These are phyloP conservation scores for Jamesozyma rosinii DNA, from an alignment of 805 yeast genomes.

Conservation along the genomic window DNA sequence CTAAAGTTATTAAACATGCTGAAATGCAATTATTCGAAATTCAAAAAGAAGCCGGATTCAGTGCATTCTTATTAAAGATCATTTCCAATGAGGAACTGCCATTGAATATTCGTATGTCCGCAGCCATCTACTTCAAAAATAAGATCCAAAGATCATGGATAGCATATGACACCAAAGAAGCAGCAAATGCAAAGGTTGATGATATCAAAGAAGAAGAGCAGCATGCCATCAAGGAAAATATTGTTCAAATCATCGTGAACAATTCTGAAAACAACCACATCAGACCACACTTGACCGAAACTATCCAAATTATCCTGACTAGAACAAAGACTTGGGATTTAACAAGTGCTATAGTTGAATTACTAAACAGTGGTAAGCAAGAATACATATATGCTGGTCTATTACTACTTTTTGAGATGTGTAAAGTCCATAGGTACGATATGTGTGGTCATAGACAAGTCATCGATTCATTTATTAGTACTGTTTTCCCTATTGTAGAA, in stretches of 20 bases:
- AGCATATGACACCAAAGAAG: constrained; percentile 38
- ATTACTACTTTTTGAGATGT: constrained; percentile 45
- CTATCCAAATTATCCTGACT: constrained; percentile 45
- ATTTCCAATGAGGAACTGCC: constrained; percentile 38
- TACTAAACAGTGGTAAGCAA: constrained; percentile 32
- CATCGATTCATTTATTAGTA: constrained; percentile 40
- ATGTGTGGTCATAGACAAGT: constrained; percentile 38
- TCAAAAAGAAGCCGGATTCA: constrained; percentile 51
- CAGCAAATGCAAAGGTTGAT: constrained; percentile 10
- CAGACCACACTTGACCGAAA: constrained; percentile 48
- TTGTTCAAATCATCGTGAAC: constrained; percentile 44
- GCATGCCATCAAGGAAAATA: constrained; percentile 44
- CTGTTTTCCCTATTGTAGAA: constrained; percentile 49
- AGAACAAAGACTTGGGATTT: constrained; percentile 35
- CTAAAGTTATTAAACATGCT: constrained; percentile 42
- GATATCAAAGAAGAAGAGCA: constrained; percentile 40
- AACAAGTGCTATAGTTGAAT: constrained; percentile 27
- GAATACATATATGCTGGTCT: constrained; percentile 45
- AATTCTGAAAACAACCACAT: constrained; percentile 35
- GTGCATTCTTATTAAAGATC: constrained; percentile 44
- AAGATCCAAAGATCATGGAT: constrained; percentile 50
- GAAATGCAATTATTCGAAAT: constrained; percentile 42
- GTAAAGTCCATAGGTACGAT: constrained; percentile 48
- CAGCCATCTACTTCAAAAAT: constrained; percentile 64
- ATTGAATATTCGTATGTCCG: constrained; percentile 42